These are phyloP conservation scores for Tephrocybe sp. DNA, from an alignment of 768 basidiomycete genomes.

Conservation along the genomic window DNA sequence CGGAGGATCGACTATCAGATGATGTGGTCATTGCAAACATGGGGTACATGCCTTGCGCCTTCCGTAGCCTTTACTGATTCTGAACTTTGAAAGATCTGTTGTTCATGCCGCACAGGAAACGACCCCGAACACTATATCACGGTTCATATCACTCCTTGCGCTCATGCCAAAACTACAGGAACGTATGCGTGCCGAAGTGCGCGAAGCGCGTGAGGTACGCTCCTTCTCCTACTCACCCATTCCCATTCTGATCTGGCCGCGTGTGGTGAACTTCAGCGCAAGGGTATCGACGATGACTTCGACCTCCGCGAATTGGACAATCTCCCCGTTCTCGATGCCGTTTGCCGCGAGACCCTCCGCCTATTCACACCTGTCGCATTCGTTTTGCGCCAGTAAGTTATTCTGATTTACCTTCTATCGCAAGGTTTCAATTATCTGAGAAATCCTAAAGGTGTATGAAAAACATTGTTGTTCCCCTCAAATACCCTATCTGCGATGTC, in stretches of 20 bases:
- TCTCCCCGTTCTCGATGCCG: slow-evolving; percentile 36
- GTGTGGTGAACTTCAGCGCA: no score
- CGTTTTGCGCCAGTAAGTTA: slow-evolving; percentile 30
- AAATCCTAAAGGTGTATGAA: slow-evolving; percentile 26
- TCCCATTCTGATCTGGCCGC: no score
- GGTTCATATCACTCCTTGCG: slow-evolving; percentile 26
- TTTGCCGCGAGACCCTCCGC: slow-evolving; percentile 37
- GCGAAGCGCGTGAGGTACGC: slow-evolving; percentile 14
- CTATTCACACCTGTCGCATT: slow-evolving; percentile 25
- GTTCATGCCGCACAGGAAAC: slow-evolving; percentile 36
- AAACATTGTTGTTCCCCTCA: slow-evolving; percentile 35
- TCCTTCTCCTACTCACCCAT: no score
- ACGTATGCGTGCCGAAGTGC: slow-evolving; percentile 24
- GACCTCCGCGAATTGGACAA: slow-evolving; percentile 35
- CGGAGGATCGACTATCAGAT: slow-evolving; percentile 27
- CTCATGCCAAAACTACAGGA: slow-evolving; percentile 27
- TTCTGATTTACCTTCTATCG: neutral
- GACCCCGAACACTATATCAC: slow-evolving; percentile 28
- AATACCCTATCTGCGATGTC: no score
- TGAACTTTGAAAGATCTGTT: no score
- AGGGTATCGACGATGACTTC: slow-evolving; percentile 26
- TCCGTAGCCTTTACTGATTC: no score
- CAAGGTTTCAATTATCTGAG: neutral
- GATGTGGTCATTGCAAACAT: slow-evolving; percentile 29
- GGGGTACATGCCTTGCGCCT: slow-evolving; percentile 21